Evolutionary conservation across 441 rosid genomes (phyloP), one percentile per base, ranked within the genome.

Genomic region (Isatis lusitanica): DNA sequence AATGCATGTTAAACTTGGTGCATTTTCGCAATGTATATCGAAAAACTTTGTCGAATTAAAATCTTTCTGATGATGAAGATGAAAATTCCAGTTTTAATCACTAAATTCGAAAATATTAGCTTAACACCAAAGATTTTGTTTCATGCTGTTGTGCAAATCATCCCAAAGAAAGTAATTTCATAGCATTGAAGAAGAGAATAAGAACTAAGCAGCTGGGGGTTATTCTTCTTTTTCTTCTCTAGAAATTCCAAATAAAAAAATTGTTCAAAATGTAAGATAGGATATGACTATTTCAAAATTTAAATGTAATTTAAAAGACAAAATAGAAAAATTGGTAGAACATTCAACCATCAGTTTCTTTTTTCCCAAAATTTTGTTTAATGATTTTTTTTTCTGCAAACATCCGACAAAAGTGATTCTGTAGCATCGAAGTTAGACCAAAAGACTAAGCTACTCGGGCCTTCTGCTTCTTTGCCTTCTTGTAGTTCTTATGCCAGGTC

Each of bases 381-480:
- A 53, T 21, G 39, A 31, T 56, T 21, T 21, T 21, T 21, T 40
- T 28, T 71, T 40, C 43, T 11, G 39, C 55, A 43, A 28, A 36
- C 58, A 65, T 65, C 48, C 43, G 1, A 31, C 35, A 59, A 61
- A 28, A 30, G 56, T 59, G 16, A 51, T 33, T 46, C 26, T 55
- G 11, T 26, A 43, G 35, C 24, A 75, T 13, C 11, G 6, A 50
- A 60, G 68, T 24, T 42, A 1, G 17, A 4, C 7, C 2, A 12
- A 46, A 24, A 30, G 4, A 50, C 44, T 77, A 77, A 59, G 76
- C 76, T 16, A 65, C 73, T 11, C 58, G 50, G 1, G 58, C 8
- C 60, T 71, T 77, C 70, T 76, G 68, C 80, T 71, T 77, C 73
- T 76, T 76, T 3, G 80, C 52, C 74, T 77, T 77, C 66, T 77